Evolutionary conservation across 768 basidiomycete species (phyloP).

Genomic region (Rubroboletus pulcherrimus): DNA sequence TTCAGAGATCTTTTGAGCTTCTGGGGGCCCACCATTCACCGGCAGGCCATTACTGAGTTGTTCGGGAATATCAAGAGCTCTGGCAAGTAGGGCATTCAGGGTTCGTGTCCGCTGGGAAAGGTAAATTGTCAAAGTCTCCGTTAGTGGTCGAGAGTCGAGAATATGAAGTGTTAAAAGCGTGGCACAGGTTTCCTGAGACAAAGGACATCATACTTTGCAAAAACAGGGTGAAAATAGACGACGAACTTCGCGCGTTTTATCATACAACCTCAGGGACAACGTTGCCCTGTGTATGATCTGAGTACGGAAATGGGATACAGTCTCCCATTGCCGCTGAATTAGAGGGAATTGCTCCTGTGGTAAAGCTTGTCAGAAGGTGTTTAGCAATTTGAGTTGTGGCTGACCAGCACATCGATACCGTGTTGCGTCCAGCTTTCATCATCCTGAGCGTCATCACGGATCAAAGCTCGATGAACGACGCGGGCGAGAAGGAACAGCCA

Average conservation of each 20-base stretch:
- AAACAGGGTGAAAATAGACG: conserved; percentile 9
- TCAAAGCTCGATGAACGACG: conserved; percentile 75
- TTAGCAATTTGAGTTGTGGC: conserved; percentile 12
- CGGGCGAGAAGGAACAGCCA: conserved; percentile 86
- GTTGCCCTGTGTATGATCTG: conserved; percentile 91
- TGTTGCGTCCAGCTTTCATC: conserved; percentile 56
- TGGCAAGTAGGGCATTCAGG: conserved; percentile 43
- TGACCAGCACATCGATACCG: conserved; percentile 61
- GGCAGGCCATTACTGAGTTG: conserved; percentile 31
- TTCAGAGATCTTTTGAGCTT: conserved; percentile 5
- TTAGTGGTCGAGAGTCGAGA: conserved; percentile 80
- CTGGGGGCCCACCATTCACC: conserved; percentile 35
- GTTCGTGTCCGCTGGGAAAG: conserved; percentile 68
- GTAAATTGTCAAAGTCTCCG: conserved; percentile 66
- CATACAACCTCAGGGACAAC: conserved; percentile 63
- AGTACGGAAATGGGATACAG: conserved; percentile 77
- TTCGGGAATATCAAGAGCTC: conserved; percentile 23
- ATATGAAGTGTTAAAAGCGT: conserved; percentile 80
- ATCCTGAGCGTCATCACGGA: conserved; percentile 60
- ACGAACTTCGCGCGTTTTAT: conserved; percentile 51
- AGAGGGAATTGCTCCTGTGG: conserved; percentile 80
- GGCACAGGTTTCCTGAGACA: conserved; percentile 63
- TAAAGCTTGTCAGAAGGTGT: background rate
- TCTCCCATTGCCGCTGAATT: conserved; percentile 91
- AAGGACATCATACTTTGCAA: background rate